Conservation (phyloP, 2,329 filamentous ascomycete species). For the Trichoderma koningiopsis region DNA sequence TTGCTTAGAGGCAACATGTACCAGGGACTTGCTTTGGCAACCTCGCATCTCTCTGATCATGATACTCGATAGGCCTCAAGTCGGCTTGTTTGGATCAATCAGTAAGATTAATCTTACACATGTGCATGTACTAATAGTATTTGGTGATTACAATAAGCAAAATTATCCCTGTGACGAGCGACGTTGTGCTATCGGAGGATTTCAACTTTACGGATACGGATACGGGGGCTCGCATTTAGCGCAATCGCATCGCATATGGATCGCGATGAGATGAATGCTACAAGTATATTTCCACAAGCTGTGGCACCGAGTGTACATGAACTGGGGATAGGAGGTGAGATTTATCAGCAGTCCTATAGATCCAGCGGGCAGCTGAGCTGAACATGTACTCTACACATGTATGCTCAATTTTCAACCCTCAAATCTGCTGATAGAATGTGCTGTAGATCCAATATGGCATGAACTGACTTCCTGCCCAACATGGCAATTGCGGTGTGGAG, state of each 20-base stretch:
- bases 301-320: neutral
- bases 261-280: neutral
- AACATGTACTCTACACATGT: neutral
- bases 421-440: neutral
- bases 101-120: neutral
- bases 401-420: neutral
- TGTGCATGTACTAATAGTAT: neutral
- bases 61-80: neutral
- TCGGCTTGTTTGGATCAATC: neutral
- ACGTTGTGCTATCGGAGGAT: neutral
- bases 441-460: neutral
- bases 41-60: neutral
- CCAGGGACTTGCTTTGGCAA: neutral
- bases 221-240: constrained; percentile 13
- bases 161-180: neutral
- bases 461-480: constrained; percentile 3
- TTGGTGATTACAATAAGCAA: neutral
- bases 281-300: neutral
- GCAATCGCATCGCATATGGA: neutral
- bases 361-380: neutral
- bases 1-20: neutral
- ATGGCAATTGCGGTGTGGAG: constrained; percentile 1
- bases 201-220: constrained; percentile 22
- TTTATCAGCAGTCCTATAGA: neutral
- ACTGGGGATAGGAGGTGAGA: neutral